Evolutionary conservation across 2,329 filamentous ascomycete genomes (phyloP).

Genomic region (Didymella arachidicola): DNA sequence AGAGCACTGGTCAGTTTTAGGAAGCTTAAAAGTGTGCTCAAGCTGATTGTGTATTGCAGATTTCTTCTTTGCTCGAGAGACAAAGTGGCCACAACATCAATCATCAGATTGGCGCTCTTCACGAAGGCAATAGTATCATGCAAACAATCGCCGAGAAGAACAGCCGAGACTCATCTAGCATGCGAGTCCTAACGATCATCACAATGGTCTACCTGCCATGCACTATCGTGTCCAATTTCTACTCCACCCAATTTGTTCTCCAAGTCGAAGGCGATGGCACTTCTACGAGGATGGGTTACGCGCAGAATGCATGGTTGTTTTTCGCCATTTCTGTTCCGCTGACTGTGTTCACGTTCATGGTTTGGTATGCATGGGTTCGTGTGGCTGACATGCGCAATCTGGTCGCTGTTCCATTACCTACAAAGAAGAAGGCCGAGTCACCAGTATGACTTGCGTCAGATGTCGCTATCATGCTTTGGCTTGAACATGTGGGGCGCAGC

Average conservation of each 20-base stretch:
- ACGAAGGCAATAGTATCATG: slow-evolving; percentile 32
- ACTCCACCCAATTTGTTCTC: slow-evolving; percentile 37
- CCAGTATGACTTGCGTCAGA: slow-evolving; percentile 5
- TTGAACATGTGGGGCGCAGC: slow-evolving; percentile 4
- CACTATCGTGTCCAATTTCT: slow-evolving; percentile 39
- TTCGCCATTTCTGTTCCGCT: slow-evolving; percentile 35
- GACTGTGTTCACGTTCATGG: slow-evolving; percentile 29
- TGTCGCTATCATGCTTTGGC: background rate
- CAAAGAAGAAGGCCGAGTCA: background rate
- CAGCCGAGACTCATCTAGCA: slow-evolving; percentile 31
- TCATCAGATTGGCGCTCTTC: slow-evolving; percentile 29
- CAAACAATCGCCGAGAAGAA: slow-evolving; percentile 34
- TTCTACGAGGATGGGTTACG: slow-evolving; percentile 23
- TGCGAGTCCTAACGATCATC: slow-evolving; percentile 36
- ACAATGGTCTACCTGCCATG: slow-evolving; percentile 38
- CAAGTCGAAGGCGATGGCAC: slow-evolving; percentile 19
- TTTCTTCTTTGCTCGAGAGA: slow-evolving; percentile 31
- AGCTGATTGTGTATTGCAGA: slow-evolving; percentile 3
- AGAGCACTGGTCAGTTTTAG: slow-evolving; percentile 6
- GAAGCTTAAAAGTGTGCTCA: too few species aligned
- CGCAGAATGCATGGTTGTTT: slow-evolving; percentile 32
- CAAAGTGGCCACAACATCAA: slow-evolving; percentile 29
- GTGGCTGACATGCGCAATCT: background rate
- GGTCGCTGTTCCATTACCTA: background rate
- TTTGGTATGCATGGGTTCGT: slow-evolving; percentile 33